Base-by-base conservation (phyloP, 139 green algal species). In the Protoeuglena noctilucae region DNA sequence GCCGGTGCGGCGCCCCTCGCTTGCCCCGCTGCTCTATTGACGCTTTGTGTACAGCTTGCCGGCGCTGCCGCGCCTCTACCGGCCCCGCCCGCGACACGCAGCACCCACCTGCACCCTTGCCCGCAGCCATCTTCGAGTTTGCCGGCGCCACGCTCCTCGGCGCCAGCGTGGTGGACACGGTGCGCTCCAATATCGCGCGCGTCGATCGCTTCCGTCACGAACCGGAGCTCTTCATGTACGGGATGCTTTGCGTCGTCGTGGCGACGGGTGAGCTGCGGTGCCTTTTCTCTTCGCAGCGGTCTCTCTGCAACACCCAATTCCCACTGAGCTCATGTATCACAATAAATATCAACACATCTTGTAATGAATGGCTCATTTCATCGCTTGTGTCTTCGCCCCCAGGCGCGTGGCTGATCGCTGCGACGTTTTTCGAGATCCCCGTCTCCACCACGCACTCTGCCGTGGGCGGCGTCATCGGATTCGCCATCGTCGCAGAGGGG, bases 41-140 rank as follows among this genome's bases (percentile, higher is more conserved):
- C n/a, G n/a, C n/a, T n/a, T n/a, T n/a, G n/a, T n/a, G n/a, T n/a
- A n/a, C n/a, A n/a, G n/a, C n/a, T n/a, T n/a, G n/a, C n/a, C n/a
- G n/a, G n/a, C n/a, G n/a, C n/a, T n/a, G n/a, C n/a, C n/a, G n/a
- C n/a, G n/a, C n/a, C n/a, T n/a, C n/a, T n/a, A n/a, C n/a, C n/a
- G n/a, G n/a, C n/a, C n/a, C n/a, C n/a, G n/a, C n/a, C n/a, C n/a
- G n/a, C n/a, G n/a, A n/a, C n/a, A n/a, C n/a, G n/a, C n/a, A n/a
- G n/a, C n/a, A n/a, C n/a, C n/a, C n/a, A n/a, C n/a, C n/a, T n/a
- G n/a, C n/a, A n/a, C n/a, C n/a, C n/a, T n/a, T n/a, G n/a, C n/a
- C n/a, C 19, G 67, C 61, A 17, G 53, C 28, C 18, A 52, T 74
- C 17, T 74, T 73, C 52, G 70, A 78, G 60, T 68, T 78, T 25